Percentiles rank a stretch among this genome's conserved stretches.
Conservation (phyloP, 2,329 filamentous ascomycete species). For the Sphaerostilbella broomeana region DNA sequence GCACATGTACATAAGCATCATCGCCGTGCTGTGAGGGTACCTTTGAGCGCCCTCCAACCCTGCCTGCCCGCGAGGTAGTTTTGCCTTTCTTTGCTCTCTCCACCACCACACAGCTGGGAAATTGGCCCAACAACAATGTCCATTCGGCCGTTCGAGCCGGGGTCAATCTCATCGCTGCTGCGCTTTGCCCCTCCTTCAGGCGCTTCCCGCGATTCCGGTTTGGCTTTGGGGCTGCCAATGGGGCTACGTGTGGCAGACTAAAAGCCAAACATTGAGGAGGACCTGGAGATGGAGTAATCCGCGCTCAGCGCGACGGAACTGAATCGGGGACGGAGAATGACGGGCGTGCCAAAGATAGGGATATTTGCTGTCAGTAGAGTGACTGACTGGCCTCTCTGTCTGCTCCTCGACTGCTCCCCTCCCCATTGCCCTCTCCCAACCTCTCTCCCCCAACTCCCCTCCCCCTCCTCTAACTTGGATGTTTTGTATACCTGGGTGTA, state of each 20-base stretch:
- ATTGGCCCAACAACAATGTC: constrained; percentile 17
- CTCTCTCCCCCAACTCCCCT: neutral
- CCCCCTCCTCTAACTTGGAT: constrained; percentile 1
- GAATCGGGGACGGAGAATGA: too few species aligned
- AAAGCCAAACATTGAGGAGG: neutral
- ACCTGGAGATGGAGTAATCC: neutral
- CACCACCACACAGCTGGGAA: constrained; percentile 17
- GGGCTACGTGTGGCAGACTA: neutral
- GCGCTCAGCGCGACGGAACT: too few species aligned
- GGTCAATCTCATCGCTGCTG: constrained; percentile 1
- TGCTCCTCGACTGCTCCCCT: too few species aligned
- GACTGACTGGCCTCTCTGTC: too few species aligned
- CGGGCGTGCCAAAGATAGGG: too few species aligned
- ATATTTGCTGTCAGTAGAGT: too few species aligned
- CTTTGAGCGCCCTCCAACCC: neutral
- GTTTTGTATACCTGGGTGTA: too few species aligned
- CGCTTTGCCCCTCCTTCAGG: constrained; percentile 7
- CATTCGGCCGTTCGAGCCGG: constrained; percentile 7
- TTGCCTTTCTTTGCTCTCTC: constrained; percentile 10
- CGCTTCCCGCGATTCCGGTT: constrained; percentile 11
- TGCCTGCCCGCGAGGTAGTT: constrained; percentile 1
- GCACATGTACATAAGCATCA: neutral
- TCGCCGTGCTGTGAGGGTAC: neutral
- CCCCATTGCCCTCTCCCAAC: too few species aligned
- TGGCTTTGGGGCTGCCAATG: constrained; percentile 7